Evolutionary conservation across 1,139 yeast species (phyloP).

Genomic region (Blastobotrys buckinghamii): DNA sequence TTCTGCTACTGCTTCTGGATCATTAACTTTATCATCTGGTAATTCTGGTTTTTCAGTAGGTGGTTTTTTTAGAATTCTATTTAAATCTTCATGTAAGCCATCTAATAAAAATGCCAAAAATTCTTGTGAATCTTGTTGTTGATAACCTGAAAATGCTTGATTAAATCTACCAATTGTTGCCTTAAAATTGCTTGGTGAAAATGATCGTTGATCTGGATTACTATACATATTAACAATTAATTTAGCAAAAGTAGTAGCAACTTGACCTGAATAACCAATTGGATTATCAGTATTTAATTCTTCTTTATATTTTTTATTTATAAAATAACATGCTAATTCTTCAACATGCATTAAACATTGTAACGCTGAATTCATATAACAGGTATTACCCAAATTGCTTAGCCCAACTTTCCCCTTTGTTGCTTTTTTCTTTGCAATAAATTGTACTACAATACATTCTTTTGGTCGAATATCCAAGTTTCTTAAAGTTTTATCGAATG

Average conservation of each 20-base stretch:
- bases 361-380: constrained; percentile 95
- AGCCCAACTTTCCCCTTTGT: constrained; percentile 58
- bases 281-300: constrained; percentile 79
- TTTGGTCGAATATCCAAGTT: constrained; percentile 1
- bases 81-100: constrained; percentile 90
- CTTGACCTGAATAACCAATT: constrained; percentile 74
- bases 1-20: constrained; percentile 47
- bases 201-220: constrained; percentile 15
- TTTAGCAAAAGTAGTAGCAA: constrained; percentile 69
- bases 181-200: constrained; percentile 72
- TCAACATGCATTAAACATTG: constrained; percentile 89
- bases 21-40: constrained; percentile 52
- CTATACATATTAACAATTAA: constrained; percentile 41
- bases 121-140: constrained; percentile 96
- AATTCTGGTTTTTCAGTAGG: constrained; percentile 84
- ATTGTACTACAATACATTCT: constrained; percentile 5
- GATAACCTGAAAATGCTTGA: constrained; percentile 77
- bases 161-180: constrained; percentile 73
- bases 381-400: constrained; percentile 82
- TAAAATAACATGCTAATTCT: constrained; percentile 70
- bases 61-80: constrained; percentile 76
- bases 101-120: constrained; percentile 84
- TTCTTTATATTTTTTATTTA: constrained; percentile 45
- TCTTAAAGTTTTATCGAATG: neutral
- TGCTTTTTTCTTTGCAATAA: neutral